Percentiles rank a stretch among this genome's conserved stretches.
Evolutionary conservation across 177 flowering plant genomes (phyloP).

Genomic region (Telopea speciosissima): DNA sequence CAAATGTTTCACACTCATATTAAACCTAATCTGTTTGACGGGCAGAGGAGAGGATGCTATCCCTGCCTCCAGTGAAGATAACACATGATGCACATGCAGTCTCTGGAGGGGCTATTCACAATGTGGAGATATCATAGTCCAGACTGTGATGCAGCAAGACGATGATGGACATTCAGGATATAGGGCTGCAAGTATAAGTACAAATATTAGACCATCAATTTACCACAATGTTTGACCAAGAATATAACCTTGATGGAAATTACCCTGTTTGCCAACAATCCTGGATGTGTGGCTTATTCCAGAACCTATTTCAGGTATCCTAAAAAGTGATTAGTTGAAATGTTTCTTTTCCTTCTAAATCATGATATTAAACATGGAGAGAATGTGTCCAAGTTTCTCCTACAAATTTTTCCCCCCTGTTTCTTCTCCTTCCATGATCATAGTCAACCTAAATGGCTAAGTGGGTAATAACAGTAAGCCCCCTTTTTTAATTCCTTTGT

Average conservation of each 20-base stretch:
- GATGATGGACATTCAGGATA: background rate
- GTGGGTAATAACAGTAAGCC: no score
- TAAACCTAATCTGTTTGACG: background rate
- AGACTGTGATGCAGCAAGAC: background rate
- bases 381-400: no score
- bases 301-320: no score
- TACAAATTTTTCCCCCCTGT: no score
- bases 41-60: background rate
- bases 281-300: background rate
- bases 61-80: background rate
- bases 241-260: background rate
- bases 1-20: no score
- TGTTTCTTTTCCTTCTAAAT: no score
- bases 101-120: background rate
- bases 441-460: no score
- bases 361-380: no score
- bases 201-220: background rate
- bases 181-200: background rate
- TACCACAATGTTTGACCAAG: background rate
- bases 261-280: background rate
- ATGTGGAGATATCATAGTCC: background rate
- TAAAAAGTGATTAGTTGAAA: no score
- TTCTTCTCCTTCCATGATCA: no score
- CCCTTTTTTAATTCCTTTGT: no score
- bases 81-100: background rate